A percentile compares a stretch with the other conserved stretches of the same genome.
Conservation (phyloP, 1,284 basidiomycete species). For the Melampsora larici-populina region DNA sequence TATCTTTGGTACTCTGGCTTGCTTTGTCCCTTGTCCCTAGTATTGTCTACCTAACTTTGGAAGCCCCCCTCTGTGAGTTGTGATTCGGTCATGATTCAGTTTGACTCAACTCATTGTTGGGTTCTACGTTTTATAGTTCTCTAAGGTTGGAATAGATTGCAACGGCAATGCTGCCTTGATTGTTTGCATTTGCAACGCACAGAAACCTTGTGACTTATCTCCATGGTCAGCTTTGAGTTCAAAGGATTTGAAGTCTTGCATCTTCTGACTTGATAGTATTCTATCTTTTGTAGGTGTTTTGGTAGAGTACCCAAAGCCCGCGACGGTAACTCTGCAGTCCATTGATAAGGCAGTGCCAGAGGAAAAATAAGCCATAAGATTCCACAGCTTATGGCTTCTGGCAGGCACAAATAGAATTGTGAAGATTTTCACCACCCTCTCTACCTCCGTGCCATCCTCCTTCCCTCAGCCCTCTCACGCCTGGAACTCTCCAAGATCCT, state of each 20-base stretch:
- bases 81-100: neutral
- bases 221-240: conserved; percentile 8
- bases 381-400: no score
- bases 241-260: neutral
- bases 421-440: no score
- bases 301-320: no score
- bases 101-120: neutral
- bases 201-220: conserved; percentile 23
- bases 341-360: no score
- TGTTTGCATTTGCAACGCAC: conserved; percentile 24
- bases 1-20: conserved; percentile 10
- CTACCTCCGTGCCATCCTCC: no score
- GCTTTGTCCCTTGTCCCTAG: conserved; percentile 9
- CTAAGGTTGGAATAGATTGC: conserved; percentile 34
- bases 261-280: neutral
- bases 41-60: neutral
- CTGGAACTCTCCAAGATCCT: no score
- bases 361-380: no score
- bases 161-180: conserved; percentile 31
- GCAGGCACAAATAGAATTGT: no score
- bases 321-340: no score
- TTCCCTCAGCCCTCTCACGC: no score
- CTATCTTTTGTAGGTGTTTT: conserved; percentile 14
- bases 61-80: conserved; percentile 32
- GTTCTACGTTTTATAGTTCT: neutral